Evolutionary conservation across 805 yeast species (phyloP).

Genomic region (Priceomyces castillae): DNA sequence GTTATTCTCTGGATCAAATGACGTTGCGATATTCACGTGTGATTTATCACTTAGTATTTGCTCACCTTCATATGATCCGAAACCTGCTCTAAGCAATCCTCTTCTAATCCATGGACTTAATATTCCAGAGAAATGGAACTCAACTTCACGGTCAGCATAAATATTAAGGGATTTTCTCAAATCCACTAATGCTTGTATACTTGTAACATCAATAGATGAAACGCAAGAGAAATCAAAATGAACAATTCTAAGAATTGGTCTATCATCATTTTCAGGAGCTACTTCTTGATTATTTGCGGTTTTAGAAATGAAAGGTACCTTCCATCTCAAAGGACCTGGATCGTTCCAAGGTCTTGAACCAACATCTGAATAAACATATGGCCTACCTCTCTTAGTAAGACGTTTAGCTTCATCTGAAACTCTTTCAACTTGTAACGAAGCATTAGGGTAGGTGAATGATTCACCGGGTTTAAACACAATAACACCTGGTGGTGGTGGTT

Average conservation of each 20-base stretch:
- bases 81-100: slow-evolving; percentile 70
- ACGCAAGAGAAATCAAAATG: slow-evolving; percentile 83
- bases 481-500: slow-evolving; percentile 89
- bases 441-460: slow-evolving; percentile 77
- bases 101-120: slow-evolving; percentile 84
- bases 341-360: slow-evolving; percentile 90
- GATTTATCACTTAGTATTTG: slow-evolving; percentile 36
- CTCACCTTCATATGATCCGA: slow-evolving; percentile 56
- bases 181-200: slow-evolving; percentile 75
- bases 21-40: slow-evolving; percentile 40
- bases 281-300: slow-evolving; percentile 13
- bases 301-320: slow-evolving; percentile 28
- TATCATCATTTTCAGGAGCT: slow-evolving; percentile 31
- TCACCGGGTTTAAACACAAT: slow-evolving; percentile 81
- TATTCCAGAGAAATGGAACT: slow-evolving; percentile 85
- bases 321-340: slow-evolving; percentile 60
- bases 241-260: slow-evolving; percentile 68
- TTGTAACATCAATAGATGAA: slow-evolving; percentile 73
- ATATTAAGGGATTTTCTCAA: slow-evolving; percentile 65
- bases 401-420: slow-evolving; percentile 65
- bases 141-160: slow-evolving; percentile 80
- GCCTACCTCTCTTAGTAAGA: slow-evolving; percentile 59
- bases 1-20: slow-evolving; percentile 31
- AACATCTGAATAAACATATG: slow-evolving; percentile 28
- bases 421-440: slow-evolving; percentile 67